A percentile compares a stretch with the other conserved stretches of the same genome.
Conservation (phyloP, 2,329 filamentous ascomycete genomes). For the Ophiostoma piceae region DNA sequence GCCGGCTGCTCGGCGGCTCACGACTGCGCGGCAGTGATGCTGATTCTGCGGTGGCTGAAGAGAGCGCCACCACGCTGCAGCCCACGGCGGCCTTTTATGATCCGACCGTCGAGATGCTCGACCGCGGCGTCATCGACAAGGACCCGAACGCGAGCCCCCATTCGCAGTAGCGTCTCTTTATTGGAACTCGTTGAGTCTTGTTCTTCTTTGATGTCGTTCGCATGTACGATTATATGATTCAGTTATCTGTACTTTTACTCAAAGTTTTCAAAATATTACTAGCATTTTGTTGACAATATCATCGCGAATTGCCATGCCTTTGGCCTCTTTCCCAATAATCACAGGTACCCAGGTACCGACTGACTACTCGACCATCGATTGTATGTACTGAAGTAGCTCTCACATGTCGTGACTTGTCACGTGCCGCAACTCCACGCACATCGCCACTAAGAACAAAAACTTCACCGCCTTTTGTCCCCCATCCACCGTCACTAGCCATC, state of each 20-base stretch:
- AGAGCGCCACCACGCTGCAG: not conserved
- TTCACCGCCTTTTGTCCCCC: not conserved
- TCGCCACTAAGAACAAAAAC: not conserved
- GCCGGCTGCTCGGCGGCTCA: conserved; percentile 36
- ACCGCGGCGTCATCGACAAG: not conserved
- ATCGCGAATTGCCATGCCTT: not conserved
- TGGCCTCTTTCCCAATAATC: not conserved
- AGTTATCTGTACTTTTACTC: not conserved
- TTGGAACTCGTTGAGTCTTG: not conserved
- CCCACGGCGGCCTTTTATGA: not conserved
- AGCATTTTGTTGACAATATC: not conserved
- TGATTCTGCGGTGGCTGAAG: not conserved
- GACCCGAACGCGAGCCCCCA: conserved; percentile 11
- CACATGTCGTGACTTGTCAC: not conserved
- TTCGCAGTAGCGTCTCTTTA: not conserved
- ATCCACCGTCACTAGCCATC: not conserved
- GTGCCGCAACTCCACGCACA: not conserved
- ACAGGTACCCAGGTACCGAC: too few species aligned
- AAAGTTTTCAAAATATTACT: not conserved
- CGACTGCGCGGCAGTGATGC: conserved; percentile 16
- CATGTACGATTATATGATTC: not conserved
- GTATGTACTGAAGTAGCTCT: not conserved
- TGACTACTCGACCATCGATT: too few species aligned
- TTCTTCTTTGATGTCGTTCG: not conserved
- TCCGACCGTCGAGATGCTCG: not conserved